Evolutionary conservation across 306 rosid species (phyloP), one percentile per base, ranked within the genome.

Genomic region (Sindora glabra): DNA sequence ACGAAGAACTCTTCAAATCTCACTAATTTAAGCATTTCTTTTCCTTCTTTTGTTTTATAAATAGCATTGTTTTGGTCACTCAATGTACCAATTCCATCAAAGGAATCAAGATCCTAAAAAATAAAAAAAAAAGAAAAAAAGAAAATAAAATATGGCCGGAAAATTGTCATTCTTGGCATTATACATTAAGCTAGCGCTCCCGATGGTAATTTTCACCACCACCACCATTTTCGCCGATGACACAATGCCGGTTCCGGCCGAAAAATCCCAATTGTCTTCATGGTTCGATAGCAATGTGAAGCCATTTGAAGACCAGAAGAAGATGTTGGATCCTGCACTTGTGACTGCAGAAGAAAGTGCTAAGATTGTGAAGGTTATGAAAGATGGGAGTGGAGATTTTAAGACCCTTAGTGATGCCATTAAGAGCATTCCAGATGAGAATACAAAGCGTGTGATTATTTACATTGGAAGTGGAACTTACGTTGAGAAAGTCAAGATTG

Each of bases 301-400:
- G 37, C 66, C 81, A 0, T 61, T 7, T 0, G 60, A 41, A 0
- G 2, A 3, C 0, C 13, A 25, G 12, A 46, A 76, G 4, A 64
- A 69, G 56, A 25, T 1, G 3, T 38, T 89, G 0, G 89, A 89
- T 42, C 68, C 83, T 0, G 54, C 15, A 4, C 66, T 85, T 0
- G 77, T 6, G 8, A 13, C 48, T 7, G 95, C 95, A 0, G 95
- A 86, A 39, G 22, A n/a, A 1, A 41, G 4, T 0, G 16, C 56
- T 1, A 63, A 10, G n/a, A 62, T 81, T 15, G 23, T 86, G 0
- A 83, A 51, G 56, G 95, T 89, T 0, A 69, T 17, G 62, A 10
- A 61, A 18, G 65, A 72, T 39, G 91, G 95, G 0, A 69, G 71
- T 0, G 95, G 89, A 5, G 23, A 86, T 2, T 89, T 70, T 58